Conservation (phyloP, 1,284 basidiomycete species). For the Gomphus bonarii region DNA sequence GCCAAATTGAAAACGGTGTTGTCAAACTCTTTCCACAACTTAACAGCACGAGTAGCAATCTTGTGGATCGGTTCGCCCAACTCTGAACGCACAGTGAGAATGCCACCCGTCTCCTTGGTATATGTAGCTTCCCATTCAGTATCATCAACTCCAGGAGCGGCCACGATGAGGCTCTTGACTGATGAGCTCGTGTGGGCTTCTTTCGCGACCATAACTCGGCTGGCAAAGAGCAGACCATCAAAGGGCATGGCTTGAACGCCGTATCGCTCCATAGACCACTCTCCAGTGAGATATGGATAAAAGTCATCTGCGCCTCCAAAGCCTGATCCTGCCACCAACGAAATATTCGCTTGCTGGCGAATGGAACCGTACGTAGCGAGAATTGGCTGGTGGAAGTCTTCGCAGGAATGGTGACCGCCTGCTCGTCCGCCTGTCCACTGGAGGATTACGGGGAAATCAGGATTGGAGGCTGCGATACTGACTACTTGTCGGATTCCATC, state of each 20-base stretch:
- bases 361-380: conserved; percentile 86
- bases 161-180: conserved; percentile 95
- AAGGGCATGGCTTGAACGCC: conserved; percentile 96
- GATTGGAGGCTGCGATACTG: conserved; percentile 90
- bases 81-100: conserved; percentile 95
- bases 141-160: conserved; percentile 88
- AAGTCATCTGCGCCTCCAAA: conserved; percentile 94
- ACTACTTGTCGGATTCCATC: conserved; percentile 96
- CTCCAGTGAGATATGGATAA: conserved; percentile 95
- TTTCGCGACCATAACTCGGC: conserved; percentile 96
- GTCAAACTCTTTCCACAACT: conserved; percentile 98
- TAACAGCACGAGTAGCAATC: conserved; percentile 92
- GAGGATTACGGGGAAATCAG: conserved; percentile 95
- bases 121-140: conserved; percentile 94
- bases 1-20: conserved; percentile 91
- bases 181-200: conserved; percentile 92
- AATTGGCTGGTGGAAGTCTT: conserved; percentile 98
- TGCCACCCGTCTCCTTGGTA: conserved; percentile 87
- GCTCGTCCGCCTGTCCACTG: conserved; percentile 99
- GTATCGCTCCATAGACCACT: conserved; percentile 82
- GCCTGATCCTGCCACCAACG: conserved; percentile 91
- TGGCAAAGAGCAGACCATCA: conserved; percentile 94
- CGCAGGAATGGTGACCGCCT: conserved; percentile 97
- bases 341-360: conserved; percentile 82
- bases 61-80: conserved; percentile 99